Evolutionary conservation across 2,329 filamentous ascomycete genomes (phyloP).

Genomic region (Aspergillus sp.): DNA sequence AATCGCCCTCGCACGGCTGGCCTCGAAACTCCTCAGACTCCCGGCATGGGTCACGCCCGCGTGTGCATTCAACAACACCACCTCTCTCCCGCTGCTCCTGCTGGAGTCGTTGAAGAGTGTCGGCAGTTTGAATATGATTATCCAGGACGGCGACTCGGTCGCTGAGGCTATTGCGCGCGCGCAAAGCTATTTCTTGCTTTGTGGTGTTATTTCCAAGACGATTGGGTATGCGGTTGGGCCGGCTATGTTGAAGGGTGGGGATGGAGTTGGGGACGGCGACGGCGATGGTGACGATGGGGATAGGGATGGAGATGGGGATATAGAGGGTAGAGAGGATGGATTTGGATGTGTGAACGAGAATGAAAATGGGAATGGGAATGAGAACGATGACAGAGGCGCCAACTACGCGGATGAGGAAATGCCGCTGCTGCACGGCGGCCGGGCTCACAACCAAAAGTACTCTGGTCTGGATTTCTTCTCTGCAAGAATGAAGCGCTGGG

Average conservation of each 20-base stretch:
- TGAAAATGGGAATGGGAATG: background rate
- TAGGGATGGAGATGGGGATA: slow-evolving; percentile 6
- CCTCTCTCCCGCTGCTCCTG: slow-evolving; percentile 53
- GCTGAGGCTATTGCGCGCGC: slow-evolving; percentile 56
- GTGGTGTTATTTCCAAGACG: slow-evolving; percentile 62
- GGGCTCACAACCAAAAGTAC: slow-evolving; percentile 16
- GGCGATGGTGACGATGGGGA: slow-evolving; percentile 24
- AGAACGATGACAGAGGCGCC: slow-evolving; percentile 1
- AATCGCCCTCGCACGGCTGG: slow-evolving; percentile 46
- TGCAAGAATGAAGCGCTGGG: background rate
- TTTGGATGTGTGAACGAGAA: background rate
- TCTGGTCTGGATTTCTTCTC: slow-evolving; percentile 6
- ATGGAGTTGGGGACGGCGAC: slow-evolving; percentile 24
- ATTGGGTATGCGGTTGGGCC: slow-evolving; percentile 66
- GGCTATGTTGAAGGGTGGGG: slow-evolving; percentile 51
- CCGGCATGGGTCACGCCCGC: slow-evolving; percentile 56
- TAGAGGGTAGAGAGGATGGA: background rate
- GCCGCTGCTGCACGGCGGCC: slow-evolving; percentile 50
- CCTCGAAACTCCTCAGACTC: slow-evolving; percentile 49
- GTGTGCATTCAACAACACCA: slow-evolving; percentile 60
- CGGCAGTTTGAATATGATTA: slow-evolving; percentile 55
- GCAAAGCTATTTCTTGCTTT: slow-evolving; percentile 66
- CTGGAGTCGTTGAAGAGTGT: slow-evolving; percentile 55
- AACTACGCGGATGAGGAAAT: slow-evolving; percentile 47
- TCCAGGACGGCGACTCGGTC: slow-evolving; percentile 44